These are phyloP conservation scores for Trichocladium antarcticum DNA, from an alignment of 495 filamentous ascomycete species.

Conservation along the genomic window DNA sequence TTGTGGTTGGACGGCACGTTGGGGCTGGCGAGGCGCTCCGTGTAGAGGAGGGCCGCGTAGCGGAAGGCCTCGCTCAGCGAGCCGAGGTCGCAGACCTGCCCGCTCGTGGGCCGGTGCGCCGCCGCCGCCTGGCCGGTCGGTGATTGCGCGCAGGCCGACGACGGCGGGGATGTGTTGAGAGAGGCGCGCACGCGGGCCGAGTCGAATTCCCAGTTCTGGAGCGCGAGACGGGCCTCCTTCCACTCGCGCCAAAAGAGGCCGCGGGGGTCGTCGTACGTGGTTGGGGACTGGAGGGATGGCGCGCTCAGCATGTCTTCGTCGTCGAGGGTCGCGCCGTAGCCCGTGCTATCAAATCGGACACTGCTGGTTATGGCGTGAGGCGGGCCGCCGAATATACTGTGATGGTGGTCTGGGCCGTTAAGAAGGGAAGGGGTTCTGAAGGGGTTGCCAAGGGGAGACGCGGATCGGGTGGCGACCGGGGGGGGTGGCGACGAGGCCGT, in stretches of 20 bases:
- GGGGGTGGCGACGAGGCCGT: conserved; percentile 20
- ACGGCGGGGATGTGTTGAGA: conserved; percentile 24
- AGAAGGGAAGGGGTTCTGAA: conserved; percentile 37
- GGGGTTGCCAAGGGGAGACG: conserved; percentile 34
- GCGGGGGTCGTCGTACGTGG: conserved; percentile 42
- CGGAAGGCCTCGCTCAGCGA: conserved; percentile 79
- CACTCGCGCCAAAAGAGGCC: conserved; percentile 75
- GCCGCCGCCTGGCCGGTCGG: neutral
- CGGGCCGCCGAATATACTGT: conserved; percentile 15
- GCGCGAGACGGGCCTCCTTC: conserved; percentile 61
- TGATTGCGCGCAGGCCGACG: neutral
- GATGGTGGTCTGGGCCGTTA: conserved; percentile 5
- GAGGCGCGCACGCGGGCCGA: conserved; percentile 34
- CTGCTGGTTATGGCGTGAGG: conserved; percentile 18
- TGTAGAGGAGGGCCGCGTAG: conserved; percentile 79
- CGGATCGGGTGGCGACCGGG: conserved; percentile 12
- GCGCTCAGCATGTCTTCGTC: conserved; percentile 31
- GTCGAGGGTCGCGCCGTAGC: conserved; percentile 42
- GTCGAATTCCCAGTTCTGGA: conserved; percentile 75
- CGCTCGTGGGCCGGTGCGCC: conserved; percentile 25
- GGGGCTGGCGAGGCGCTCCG: conserved; percentile 76
- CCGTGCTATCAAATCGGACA: conserved; percentile 50
- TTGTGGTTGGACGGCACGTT: conserved; percentile 60
- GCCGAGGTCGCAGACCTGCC: conserved; percentile 44
- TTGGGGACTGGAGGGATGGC: conserved; percentile 24